Evolutionary conservation across 192 early-diverging fungal genomes (phyloP).

Genomic region (Entophlyctis luteolus): DNA sequence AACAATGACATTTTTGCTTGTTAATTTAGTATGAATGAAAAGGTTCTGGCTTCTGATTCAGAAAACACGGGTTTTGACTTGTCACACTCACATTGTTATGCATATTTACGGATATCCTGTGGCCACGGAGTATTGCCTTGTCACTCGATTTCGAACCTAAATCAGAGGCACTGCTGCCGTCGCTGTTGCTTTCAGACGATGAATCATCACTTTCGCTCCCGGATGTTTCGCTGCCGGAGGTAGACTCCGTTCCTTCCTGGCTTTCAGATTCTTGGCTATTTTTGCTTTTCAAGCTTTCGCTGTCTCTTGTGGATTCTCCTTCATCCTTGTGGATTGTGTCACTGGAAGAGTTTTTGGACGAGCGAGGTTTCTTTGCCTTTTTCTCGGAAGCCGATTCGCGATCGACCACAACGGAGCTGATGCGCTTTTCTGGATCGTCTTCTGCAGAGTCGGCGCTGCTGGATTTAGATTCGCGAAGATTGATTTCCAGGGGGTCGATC

Average conservation of each 20-base stretch:
- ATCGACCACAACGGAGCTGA: constrained; percentile 6
- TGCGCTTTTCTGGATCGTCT: constrained; percentile 26
- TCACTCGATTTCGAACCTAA: neutral
- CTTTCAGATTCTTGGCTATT: too few relatives aligned
- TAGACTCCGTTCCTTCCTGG: too few relatives aligned
- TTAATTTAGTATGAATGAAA: constrained; percentile 37
- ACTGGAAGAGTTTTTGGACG: too few relatives aligned
- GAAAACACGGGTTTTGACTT: neutral
- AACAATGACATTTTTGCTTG: constrained; percentile 26
- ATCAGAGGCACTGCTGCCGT: neutral
- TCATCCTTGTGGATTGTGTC: too few relatives aligned
- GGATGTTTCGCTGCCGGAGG: too few relatives aligned
- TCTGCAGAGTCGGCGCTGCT: neutral
- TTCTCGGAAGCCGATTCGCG: constrained; percentile 5
- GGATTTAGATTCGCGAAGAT: constrained; percentile 18
- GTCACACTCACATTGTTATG: constrained; percentile 10
- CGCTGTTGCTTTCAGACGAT: neutral
- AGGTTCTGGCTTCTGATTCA: constrained; percentile 15
- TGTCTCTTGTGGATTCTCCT: constrained; percentile 18
- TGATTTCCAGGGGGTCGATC: constrained; percentile 16
- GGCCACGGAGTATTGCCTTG: constrained; percentile 21
- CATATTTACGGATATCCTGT: constrained; percentile 26
- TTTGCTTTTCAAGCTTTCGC: constrained; percentile 1
- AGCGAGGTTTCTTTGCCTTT: too few relatives aligned
- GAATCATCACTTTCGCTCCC: constrained; percentile 10